These are phyloP conservation scores for Heritiera littoralis DNA, from an alignment of 345 rosid species.

Conservation along the genomic window DNA sequence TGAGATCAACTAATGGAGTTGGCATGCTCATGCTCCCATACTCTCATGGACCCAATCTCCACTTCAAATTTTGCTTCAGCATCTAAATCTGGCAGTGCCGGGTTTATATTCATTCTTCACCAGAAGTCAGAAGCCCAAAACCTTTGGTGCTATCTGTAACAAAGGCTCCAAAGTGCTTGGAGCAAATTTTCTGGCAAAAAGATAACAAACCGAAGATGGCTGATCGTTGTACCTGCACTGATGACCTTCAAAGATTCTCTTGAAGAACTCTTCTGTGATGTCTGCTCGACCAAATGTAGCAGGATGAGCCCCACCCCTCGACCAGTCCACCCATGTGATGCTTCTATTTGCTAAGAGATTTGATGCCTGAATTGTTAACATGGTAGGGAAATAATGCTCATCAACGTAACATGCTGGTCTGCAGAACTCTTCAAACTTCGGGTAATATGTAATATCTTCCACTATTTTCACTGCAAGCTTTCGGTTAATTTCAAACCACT, in stretches of 20 bases:
- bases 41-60: background rate
- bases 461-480: slow-evolving; percentile 66
- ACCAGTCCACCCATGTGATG: slow-evolving; percentile 95
- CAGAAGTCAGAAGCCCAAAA: slow-evolving; percentile 41
- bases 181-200: slow-evolving; percentile 80
- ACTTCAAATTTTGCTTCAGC: background rate
- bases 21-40: background rate
- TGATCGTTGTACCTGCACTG: slow-evolving; percentile 61
- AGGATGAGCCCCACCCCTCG: slow-evolving; percentile 89
- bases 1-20: slow-evolving; percentile 11
- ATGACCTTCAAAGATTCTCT: slow-evolving; percentile 38
- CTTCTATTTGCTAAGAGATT: slow-evolving; percentile 72
- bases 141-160: slow-evolving; percentile 46
- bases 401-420: slow-evolving; percentile 85
- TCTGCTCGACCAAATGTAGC: slow-evolving; percentile 80
- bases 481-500: slow-evolving; percentile 84
- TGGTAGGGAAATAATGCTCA: slow-evolving; percentile 93
- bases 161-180: slow-evolving; percentile 76
- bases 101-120: background rate
- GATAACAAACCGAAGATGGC: slow-evolving; percentile 48
- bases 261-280: slow-evolving; percentile 64
- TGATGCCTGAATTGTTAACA: slow-evolving; percentile 68
- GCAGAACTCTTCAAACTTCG: slow-evolving; percentile 68
- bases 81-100: background rate
- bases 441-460: slow-evolving; percentile 62